Conservation (phyloP, 768 basidiomycete genomes). For the Mycena epipterygia region DNA sequence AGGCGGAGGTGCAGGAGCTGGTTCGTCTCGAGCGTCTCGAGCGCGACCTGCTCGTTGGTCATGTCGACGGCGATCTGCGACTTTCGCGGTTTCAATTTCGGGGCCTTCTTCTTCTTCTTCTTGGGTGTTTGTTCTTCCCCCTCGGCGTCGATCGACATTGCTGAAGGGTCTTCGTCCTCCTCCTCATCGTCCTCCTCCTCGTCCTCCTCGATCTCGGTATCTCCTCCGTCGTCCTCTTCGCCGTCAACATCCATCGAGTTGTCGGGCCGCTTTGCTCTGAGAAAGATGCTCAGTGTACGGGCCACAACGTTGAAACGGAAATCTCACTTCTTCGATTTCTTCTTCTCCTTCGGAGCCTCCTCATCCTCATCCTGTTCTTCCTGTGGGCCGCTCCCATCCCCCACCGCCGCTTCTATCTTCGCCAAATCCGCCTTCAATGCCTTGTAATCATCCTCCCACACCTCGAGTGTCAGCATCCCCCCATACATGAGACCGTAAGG, state of each 20-base stretch:
- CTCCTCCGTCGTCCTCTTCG: conserved; percentile 51
- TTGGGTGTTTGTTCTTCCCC: conserved; percentile 39
- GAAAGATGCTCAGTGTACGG: not conserved
- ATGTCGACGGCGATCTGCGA: conserved; percentile 83
- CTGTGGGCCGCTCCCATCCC: conserved; percentile 64
- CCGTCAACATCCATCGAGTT: conserved; percentile 75
- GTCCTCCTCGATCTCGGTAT: conserved; percentile 47
- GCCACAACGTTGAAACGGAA: not conserved
- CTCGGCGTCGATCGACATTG: conserved; percentile 58
- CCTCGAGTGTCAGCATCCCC: conserved; percentile 76
- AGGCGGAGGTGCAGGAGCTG: conserved; percentile 77
- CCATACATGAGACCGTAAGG: conserved; percentile 91
- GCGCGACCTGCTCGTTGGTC: conserved; percentile 76
- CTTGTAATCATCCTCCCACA: conserved; percentile 83
- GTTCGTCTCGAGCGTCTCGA: conserved; percentile 77
- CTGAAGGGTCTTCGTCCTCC: conserved; percentile 47
- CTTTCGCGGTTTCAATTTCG: conserved; percentile 70
- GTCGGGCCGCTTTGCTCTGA: conserved; percentile 36
- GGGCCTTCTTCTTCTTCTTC: conserved; percentile 52
- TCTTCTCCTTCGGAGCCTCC: conserved; percentile 50
- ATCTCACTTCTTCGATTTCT: conserved; percentile 22
- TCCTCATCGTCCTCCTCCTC: conserved; percentile 50
- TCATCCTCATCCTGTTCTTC: conserved; percentile 57
- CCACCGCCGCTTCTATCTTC: conserved; percentile 77
- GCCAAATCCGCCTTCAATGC: conserved; percentile 73